Base-by-base conservation (phyloP, 2,329 filamentous ascomycete genomes). In the Stagonosporopsis chrysanthemi region DNA sequence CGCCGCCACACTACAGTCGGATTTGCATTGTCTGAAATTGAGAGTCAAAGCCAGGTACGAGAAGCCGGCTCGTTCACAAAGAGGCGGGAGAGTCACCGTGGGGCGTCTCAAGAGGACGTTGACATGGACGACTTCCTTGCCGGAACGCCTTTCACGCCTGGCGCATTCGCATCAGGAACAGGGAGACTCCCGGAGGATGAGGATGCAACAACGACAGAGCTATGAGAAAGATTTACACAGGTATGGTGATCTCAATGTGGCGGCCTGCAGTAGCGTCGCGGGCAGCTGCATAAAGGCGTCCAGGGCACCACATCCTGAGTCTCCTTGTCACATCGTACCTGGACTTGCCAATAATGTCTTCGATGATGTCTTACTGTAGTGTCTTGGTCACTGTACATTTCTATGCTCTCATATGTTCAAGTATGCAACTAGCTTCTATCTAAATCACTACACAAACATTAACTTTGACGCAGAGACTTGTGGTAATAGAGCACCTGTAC, bases 41-140 rank as follows among this genome's bases (percentile, higher is more conserved):
- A 67, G 14, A 55, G 54, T 4, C 61, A 63, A 6, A 31, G 15
- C 2, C 51, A 56, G 6, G 14, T 36, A 3, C 39, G 45, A 28
- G 50, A 62, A 12, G 44, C 36, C 31, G 29, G 29, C 5, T 56
- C 51, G 4, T 12, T 42, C 14, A 58, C 45, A 11, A 65, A 65
- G 52, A 60, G 60, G 31, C 59, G 65, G 38, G 63, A 47, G 2
- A 73, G 67, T 51, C 43, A 70, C 11, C 58, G 63, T n/a, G 52
- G 52, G 14, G 28, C 28, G 6, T 62, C 66, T n/a, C 63, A 68
- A 33, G 46, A 53, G 5, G 74, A 69, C n/a, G 78, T 79, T 48
- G 76, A 75, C 35, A 75, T 71, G 49, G 75, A 74, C 43, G 76
- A 66, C n/a, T 63, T 79, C n/a, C 67, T 78, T 31, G 67, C 72